A percentile compares a stretch with the other conserved stretches of the same genome.
phyloP scores from a whole-genome alignment of 257 asterid species.

The Cinchona pubescens region DNA sequence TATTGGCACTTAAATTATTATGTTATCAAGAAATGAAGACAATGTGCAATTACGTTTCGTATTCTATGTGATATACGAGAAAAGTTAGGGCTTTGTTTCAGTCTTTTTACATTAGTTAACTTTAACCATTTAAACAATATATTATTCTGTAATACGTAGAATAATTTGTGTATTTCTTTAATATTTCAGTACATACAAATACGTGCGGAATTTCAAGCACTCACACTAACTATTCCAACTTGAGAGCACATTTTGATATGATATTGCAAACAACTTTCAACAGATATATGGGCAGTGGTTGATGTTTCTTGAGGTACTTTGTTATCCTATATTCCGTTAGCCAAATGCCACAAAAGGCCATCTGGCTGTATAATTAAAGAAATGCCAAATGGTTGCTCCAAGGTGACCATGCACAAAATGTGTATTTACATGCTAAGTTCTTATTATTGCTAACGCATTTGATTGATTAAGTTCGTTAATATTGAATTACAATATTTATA shows the following conservation, averaged over 20 bases:
- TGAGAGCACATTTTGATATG: constrained; percentile 42
- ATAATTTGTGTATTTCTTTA: too few relatives aligned
- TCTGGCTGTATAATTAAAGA: constrained; percentile 55
- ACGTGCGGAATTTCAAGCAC: constrained; percentile 49
- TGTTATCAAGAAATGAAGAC: not conserved
- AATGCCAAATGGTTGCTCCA: constrained; percentile 38
- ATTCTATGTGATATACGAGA: too few relatives aligned
- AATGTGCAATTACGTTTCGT: not conserved
- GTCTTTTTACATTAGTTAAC: too few relatives aligned
- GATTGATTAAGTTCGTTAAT: not conserved
- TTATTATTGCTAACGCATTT: not conserved
- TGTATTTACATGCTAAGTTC: not conserved
- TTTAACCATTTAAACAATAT: too few relatives aligned
- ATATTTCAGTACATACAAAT: constrained; percentile 25
- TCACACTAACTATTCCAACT: constrained; percentile 48
- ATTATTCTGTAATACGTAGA: too few relatives aligned
- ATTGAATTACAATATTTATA: not conserved
- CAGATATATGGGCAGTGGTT: constrained; percentile 48
- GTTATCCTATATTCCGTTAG: not conserved
- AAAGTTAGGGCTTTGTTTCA: too few relatives aligned
- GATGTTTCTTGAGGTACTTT: constrained; percentile 51
- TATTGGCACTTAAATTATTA: not conserved
- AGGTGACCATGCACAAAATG: constrained; percentile 26
- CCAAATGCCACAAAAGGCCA: constrained; percentile 47
- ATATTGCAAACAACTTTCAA: constrained; percentile 29